Percentiles rank a stretch among this genome's conserved stretches.
Evolutionary conservation across 1,284 basidiomycete species (phyloP).

Genomic region (Rhizoctonia solani): DNA sequence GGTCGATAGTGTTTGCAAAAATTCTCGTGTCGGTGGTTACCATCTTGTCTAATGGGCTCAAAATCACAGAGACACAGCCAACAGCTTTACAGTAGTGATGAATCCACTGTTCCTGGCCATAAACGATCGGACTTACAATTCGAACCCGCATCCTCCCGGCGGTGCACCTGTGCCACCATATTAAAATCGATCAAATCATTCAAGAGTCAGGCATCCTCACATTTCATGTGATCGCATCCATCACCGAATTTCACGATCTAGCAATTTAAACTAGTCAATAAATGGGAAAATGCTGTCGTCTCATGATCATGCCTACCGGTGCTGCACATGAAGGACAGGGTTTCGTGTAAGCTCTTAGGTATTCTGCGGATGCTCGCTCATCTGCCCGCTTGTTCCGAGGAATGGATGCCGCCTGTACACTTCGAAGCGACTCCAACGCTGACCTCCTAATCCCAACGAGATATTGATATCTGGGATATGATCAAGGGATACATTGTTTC

Average conservation of each 20-base stretch:
- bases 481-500: neutral
- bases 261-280: neutral
- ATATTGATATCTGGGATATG: neutral
- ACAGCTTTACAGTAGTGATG: neutral
- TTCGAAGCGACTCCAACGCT: neutral
- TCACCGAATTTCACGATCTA: constrained; percentile 26
- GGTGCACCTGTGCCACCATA: neutral
- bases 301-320: neutral
- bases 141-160: constrained; percentile 29
- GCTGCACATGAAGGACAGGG: constrained; percentile 11
- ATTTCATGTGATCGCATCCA: constrained; percentile 34
- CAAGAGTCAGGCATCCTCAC: neutral
- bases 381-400: constrained; percentile 17
- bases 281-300: neutral
- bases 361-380: constrained; percentile 22
- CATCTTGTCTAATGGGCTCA: constrained; percentile 20
- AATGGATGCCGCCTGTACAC: neutral
- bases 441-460: neutral
- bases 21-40: constrained; percentile 15
- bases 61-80: constrained; percentile 31
- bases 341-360: constrained; percentile 8
- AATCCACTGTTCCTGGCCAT: neutral
- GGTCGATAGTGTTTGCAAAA: neutral
- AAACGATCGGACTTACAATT: constrained; percentile 12
- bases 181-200: neutral